These are phyloP conservation scores for Myxozyma lipomycoides DNA, from an alignment of 805 yeast genomes.

Conservation along the genomic window DNA sequence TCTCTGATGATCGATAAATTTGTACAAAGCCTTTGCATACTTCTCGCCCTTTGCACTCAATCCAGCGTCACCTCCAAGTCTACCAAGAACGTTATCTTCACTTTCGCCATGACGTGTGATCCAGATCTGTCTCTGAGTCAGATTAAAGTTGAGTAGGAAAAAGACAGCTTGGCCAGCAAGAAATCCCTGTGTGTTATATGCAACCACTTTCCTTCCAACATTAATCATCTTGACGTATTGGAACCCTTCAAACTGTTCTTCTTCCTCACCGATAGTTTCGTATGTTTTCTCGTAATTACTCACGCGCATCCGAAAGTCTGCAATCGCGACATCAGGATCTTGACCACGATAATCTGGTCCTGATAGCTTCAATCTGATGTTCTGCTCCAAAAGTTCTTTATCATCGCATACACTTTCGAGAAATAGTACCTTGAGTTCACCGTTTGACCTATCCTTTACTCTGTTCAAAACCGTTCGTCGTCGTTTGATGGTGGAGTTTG, in stretches of 20 bases:
- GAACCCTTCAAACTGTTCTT: constrained; percentile 55
- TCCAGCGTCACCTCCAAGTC: constrained; percentile 86
- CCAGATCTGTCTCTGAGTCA: constrained; percentile 88
- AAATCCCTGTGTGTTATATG: constrained; percentile 83
- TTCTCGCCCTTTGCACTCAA: constrained; percentile 74
- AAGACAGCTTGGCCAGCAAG: constrained; percentile 90
- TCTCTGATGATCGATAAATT: constrained; percentile 69
- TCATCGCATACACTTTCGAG: constrained; percentile 87
- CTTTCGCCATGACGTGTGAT: constrained; percentile 94
- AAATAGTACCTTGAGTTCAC: constrained; percentile 66
- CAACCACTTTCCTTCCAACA: constrained; percentile 90
- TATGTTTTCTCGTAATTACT: constrained; percentile 83
- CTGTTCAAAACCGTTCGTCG: constrained; percentile 55
- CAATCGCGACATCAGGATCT: constrained; percentile 74
- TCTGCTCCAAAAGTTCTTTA: constrained; percentile 70
- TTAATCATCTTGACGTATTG: constrained; percentile 94
- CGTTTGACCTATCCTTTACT: constrained; percentile 34
- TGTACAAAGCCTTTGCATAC: constrained; percentile 68
- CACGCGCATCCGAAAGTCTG: constrained; percentile 77
- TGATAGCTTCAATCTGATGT: constrained; percentile 75
- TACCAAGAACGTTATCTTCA: constrained; percentile 75
- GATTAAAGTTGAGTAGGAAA: constrained; percentile 81
- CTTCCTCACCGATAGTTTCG: constrained; percentile 81
- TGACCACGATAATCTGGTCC: constrained; percentile 91
- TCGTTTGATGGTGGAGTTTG: constrained; percentile 76